A percentile compares a stretch with the other conserved stretches of the same genome.
Conservation (phyloP, 306 rosid genomes). For the Fagus sylvatica region DNA sequence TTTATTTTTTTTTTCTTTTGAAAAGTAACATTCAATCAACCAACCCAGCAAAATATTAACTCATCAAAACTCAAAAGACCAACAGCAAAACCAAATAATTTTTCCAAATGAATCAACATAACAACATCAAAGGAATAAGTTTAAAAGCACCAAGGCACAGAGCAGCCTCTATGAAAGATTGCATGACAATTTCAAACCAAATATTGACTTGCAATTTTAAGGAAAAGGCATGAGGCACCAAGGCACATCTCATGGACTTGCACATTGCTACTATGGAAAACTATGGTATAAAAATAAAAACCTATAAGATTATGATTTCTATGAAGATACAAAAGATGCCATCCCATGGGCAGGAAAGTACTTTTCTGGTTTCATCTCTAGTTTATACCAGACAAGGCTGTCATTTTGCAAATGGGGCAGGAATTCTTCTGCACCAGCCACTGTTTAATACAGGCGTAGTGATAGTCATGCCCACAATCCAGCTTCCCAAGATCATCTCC, state of each 20-base stretch:
- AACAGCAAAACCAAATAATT: neutral
- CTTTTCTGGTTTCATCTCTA: neutral
- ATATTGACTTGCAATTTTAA: neutral
- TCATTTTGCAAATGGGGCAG: constrained; percentile 39
- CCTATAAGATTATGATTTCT: neutral
- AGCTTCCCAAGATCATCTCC: constrained; percentile 38
- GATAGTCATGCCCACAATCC: constrained; percentile 39
- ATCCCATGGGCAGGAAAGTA: neutral
- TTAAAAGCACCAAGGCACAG: neutral
- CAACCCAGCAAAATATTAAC: no score
- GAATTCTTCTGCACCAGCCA: constrained; percentile 35
- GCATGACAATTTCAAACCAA: neutral
- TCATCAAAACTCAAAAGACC: neutral
- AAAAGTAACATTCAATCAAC: no score
- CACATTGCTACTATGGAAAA: neutral
- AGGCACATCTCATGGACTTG: neutral
- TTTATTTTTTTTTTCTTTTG: no score
- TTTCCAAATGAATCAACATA: neutral
- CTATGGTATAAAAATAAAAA: neutral
- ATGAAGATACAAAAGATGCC: neutral
- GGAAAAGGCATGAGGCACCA: neutral
- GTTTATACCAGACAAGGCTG: constrained; percentile 4
- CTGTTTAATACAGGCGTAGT: constrained; percentile 25
- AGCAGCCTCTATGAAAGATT: neutral
- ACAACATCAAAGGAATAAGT: neutral